These are phyloP conservation scores for Lophiostoma macrostomum DNA, from an alignment of 495 filamentous ascomycete species.

Conservation along the genomic window DNA sequence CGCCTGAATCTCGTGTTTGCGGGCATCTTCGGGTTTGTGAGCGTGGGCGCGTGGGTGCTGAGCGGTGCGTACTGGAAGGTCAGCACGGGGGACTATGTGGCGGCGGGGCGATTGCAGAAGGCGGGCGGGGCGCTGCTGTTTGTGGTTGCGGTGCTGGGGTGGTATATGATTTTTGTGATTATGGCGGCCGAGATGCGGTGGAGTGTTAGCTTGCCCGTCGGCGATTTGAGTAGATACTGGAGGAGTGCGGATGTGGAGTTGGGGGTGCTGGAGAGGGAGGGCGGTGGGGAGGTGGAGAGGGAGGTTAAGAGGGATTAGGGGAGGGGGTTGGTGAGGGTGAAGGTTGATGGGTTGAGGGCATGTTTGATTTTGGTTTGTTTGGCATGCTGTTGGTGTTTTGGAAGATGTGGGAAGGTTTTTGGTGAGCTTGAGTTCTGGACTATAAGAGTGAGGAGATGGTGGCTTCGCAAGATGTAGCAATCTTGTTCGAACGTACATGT, in stretches of 20 bases:
- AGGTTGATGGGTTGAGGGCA: neutral
- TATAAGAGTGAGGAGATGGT: no score
- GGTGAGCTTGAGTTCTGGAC: no score
- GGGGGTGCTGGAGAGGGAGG: slow-evolving; percentile 20
- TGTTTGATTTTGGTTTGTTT: neutral
- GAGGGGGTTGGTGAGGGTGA: neutral
- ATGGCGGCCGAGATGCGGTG: slow-evolving; percentile 58
- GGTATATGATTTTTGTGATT: slow-evolving; percentile 52
- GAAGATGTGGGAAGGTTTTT: no score
- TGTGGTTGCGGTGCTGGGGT: slow-evolving; percentile 50
- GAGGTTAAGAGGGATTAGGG: slow-evolving; percentile 27
- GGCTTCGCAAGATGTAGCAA: no score
- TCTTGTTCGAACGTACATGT: no score
- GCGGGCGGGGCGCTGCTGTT: slow-evolving; percentile 42
- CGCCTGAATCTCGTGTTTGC: slow-evolving; percentile 56
- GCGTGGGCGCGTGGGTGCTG: slow-evolving; percentile 48
- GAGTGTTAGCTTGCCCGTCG: slow-evolving; percentile 51
- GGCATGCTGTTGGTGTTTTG: no score
- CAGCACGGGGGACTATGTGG: slow-evolving; percentile 44
- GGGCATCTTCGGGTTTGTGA: slow-evolving; percentile 51
- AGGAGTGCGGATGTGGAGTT: slow-evolving; percentile 46
- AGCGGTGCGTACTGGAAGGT: slow-evolving; percentile 53
- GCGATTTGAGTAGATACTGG: slow-evolving; percentile 55
- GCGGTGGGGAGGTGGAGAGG: no score
- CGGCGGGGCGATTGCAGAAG: slow-evolving; percentile 48